phyloP scores from a whole-genome alignment of 1,139 yeast species.

The Hansenula lynferdii region DNA sequence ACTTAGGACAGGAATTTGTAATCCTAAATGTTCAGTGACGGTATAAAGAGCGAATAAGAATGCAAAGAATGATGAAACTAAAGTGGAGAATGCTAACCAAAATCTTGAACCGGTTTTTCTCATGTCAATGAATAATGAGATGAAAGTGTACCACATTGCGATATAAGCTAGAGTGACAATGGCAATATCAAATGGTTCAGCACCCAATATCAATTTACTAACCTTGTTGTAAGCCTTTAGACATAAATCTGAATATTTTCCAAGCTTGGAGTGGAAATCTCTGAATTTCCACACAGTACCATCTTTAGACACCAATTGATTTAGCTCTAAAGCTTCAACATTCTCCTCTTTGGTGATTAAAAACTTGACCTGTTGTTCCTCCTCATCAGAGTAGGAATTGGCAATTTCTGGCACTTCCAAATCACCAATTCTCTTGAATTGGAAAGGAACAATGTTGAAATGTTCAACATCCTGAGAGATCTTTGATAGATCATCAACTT shows the following conservation, averaged over 20 bases:
- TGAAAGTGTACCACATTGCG: conserved; percentile 87
- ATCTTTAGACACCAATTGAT: conserved; percentile 29
- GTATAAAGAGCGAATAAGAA: conserved; percentile 78
- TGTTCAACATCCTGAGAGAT: conserved; percentile 36
- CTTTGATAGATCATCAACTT: conserved; percentile 30
- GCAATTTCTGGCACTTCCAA: conserved; percentile 24
- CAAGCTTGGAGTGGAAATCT: conserved; percentile 59
- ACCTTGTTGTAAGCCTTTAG: conserved; percentile 42
- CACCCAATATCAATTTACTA: conserved; percentile 55
- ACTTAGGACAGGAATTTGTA: conserved; percentile 65
- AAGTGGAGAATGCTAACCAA: conserved; percentile 84
- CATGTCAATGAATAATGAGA: conserved; percentile 79
- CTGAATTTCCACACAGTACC: conserved; percentile 56
- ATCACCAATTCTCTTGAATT: conserved; percentile 42
- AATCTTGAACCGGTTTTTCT: conserved; percentile 75
- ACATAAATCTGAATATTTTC: conserved; percentile 61
- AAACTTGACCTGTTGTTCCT: conserved; percentile 23
- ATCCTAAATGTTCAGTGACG: conserved; percentile 41
- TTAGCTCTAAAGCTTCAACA: conserved; percentile 6
- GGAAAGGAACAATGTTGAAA: conserved; percentile 48
- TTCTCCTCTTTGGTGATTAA: conserved; percentile 20
- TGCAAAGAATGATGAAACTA: conserved; percentile 80
- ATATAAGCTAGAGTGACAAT: conserved; percentile 78
- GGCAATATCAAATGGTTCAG: conserved; percentile 84
- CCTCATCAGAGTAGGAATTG: conserved; percentile 20